phyloP scores from a whole-genome alignment of 371 early-diverging fungal species.

The Lichtheimia corymbifera region DNA sequence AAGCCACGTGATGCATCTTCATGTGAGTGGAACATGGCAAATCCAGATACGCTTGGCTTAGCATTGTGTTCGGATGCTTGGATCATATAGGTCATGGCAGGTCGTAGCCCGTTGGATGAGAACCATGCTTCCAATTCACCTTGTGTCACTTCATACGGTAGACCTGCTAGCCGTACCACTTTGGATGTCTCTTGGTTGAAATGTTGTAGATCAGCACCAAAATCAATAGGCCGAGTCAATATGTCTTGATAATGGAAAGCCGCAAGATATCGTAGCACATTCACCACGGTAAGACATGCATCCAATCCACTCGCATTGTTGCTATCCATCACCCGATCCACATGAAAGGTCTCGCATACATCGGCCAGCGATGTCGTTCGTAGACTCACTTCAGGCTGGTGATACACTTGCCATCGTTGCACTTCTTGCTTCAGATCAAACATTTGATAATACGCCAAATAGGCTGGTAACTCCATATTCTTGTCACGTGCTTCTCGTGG shows the following conservation, averaged over 20 bases:
- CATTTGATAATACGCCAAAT: constrained; percentile 61
- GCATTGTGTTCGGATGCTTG: constrained; percentile 43
- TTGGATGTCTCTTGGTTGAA: constrained; percentile 70
- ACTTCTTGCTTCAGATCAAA: constrained; percentile 79
- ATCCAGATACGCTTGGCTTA: constrained; percentile 64
- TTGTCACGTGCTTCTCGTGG: constrained; percentile 73
- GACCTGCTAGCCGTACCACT: constrained; percentile 64
- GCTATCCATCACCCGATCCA: constrained; percentile 42
- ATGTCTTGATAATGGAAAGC: constrained; percentile 59
- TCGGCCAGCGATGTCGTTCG: constrained; percentile 62
- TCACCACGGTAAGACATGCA: constrained; percentile 62
- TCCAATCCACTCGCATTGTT: constrained; percentile 56
- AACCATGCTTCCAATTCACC: constrained; percentile 71
- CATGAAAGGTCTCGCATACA: constrained; percentile 62
- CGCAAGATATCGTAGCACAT: constrained; percentile 56
- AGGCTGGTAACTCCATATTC: constrained; percentile 59
- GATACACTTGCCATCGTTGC: constrained; percentile 68
- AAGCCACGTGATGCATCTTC: constrained; percentile 66
- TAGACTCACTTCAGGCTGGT: constrained; percentile 63
- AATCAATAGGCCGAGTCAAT: constrained; percentile 69
- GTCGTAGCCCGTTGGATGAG: constrained; percentile 56
- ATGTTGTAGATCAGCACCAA: constrained; percentile 61
- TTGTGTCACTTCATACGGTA: constrained; percentile 66
- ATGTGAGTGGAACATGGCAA: constrained; percentile 59
- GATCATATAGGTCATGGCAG: constrained; percentile 61